Evolutionary conservation across 2,329 filamentous ascomycete genomes (phyloP).

Genomic region (Pseudopyricularia cyperi): DNA sequence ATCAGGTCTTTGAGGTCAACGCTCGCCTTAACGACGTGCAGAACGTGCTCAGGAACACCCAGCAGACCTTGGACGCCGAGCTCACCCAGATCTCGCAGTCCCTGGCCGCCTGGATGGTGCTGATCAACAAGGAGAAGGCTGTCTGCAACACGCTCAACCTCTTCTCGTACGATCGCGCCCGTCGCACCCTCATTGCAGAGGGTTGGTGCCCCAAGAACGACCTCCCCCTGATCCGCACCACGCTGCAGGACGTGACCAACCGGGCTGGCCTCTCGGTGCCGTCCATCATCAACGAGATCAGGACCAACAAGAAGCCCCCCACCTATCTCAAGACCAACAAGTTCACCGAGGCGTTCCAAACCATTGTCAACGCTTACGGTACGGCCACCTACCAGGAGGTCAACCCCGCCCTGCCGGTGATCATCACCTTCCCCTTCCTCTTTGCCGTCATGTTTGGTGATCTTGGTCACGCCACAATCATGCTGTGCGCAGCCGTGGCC

Average conservation of each 20-base stretch:
- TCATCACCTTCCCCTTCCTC: constrained; percentile 97
- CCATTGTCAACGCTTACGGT: constrained; percentile 96
- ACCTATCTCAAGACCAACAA: constrained; percentile 98
- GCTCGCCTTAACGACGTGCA: constrained; percentile 80
- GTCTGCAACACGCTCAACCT: constrained; percentile 91
- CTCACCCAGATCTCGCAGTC: constrained; percentile 87
- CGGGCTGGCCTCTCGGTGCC: constrained; percentile 91
- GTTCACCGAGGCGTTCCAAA: constrained; percentile 96
- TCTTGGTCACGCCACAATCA: constrained; percentile 83
- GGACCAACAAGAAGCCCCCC: constrained; percentile 91
- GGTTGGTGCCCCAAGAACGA: constrained; percentile 95
- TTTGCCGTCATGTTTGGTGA: constrained; percentile 99
- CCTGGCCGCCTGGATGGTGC: constrained; percentile 91
- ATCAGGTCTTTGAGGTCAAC: constrained; percentile 97
- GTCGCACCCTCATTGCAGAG: constrained; percentile 93
- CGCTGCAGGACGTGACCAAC: constrained; percentile 92
- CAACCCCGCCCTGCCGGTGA: constrained; percentile 88
- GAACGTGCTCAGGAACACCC: constrained; percentile 89
- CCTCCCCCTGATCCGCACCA: constrained; percentile 77
- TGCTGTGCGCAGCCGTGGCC: constrained; percentile 67
- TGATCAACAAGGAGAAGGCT: constrained; percentile 96
- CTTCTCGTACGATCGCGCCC: constrained; percentile 91
- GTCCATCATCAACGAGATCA: constrained; percentile 96
- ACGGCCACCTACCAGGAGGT: constrained; percentile 96
- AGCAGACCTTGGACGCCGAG: constrained; percentile 85